These are phyloP conservation scores for Aspergillus sclerotioniger DNA, from an alignment of 495 filamentous ascomycete species.

Conservation along the genomic window DNA sequence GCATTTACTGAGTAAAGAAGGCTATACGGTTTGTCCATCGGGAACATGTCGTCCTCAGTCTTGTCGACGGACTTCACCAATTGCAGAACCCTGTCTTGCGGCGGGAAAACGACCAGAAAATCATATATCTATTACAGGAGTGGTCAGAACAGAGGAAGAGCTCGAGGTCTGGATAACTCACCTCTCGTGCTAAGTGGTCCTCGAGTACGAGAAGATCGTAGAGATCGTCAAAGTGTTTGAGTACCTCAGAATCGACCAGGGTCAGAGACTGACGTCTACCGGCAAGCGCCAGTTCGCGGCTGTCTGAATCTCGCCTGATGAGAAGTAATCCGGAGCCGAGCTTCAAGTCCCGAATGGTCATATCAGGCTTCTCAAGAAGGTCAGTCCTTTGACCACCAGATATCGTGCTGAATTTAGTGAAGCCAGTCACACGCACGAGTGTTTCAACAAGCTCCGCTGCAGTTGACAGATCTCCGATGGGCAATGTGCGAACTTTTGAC, in stretches of 20 bases:
- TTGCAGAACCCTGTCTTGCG: constrained; percentile 58
- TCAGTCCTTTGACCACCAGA: constrained; percentile 49
- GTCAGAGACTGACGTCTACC: constrained; percentile 37
- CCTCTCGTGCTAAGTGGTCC: constrained; percentile 67
- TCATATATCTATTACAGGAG: constrained; percentile 59
- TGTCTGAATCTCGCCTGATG: constrained; percentile 42
- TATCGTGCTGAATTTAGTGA: constrained; percentile 61
- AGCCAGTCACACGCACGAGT: constrained; percentile 64
- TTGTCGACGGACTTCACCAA: constrained; percentile 55
- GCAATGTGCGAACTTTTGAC: constrained; percentile 55
- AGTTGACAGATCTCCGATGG: constrained; percentile 68
- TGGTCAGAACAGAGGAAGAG: constrained; percentile 10
- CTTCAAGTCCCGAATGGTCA: constrained; percentile 40
- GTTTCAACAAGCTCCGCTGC: constrained; percentile 62
- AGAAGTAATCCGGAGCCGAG: constrained; percentile 63
- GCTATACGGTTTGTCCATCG: constrained; percentile 67
- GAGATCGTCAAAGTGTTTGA: constrained; percentile 81
- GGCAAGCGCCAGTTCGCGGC: constrained; percentile 27
- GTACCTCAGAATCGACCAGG: constrained; percentile 68
- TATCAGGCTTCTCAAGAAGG: constrained; percentile 37
- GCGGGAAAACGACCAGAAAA: constrained; percentile 71
- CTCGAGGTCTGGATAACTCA: constrained; percentile 29
- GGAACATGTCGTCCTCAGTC: constrained; percentile 60
- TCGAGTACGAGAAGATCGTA: constrained; percentile 78
- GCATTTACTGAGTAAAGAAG: constrained; percentile 71